Evolutionary conservation across 2,329 filamentous ascomycete species (phyloP).

Genomic region (Colletotrichum acutatum): DNA sequence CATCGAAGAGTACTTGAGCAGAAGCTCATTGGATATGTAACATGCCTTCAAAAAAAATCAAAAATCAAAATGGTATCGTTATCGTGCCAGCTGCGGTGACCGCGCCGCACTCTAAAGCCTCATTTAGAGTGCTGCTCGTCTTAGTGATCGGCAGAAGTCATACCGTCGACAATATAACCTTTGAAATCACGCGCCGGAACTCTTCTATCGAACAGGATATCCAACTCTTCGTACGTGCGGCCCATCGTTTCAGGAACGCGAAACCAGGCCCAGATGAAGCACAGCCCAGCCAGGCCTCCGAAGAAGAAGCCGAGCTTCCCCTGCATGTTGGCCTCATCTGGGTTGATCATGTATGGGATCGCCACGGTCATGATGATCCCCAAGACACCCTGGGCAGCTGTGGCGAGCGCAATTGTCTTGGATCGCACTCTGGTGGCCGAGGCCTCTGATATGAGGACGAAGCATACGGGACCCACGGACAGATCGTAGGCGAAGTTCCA

Average conservation of each 20-base stretch:
- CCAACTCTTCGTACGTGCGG: conserved; percentile 41
- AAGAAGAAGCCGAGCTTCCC: conserved; percentile 45
- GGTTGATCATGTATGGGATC: conserved; percentile 43
- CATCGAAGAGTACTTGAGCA: neutral
- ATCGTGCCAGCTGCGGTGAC: neutral
- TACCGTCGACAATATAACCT: conserved; percentile 47
- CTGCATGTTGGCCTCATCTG: conserved; percentile 47
- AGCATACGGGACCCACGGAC: conserved; percentile 46
- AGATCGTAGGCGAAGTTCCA: conserved; percentile 50
- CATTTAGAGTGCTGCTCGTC: neutral
- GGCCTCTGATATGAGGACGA: conserved; percentile 66
- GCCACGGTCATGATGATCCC: conserved; percentile 47
- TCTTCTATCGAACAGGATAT: conserved; percentile 46
- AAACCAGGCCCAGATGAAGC: conserved; percentile 40
- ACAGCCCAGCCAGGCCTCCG: conserved; percentile 37
- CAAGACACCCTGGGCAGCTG: conserved; percentile 52
- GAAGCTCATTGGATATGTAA: neutral
- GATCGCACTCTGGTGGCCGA: conserved; percentile 56
- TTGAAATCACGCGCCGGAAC: conserved; percentile 47
- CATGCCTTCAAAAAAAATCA: neutral
- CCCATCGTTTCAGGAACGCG: conserved; percentile 41
- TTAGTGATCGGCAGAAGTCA: neutral
- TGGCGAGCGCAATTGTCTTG: conserved; percentile 57
- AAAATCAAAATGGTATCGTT: neutral
- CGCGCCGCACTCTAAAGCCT: neutral